A percentile compares a stretch with the other conserved stretches of the same genome.
These are phyloP conservation scores for Chrysoporthe deuterocubensis DNA, from an alignment of 2,329 filamentous ascomycete genomes.

Conservation along the genomic window DNA sequence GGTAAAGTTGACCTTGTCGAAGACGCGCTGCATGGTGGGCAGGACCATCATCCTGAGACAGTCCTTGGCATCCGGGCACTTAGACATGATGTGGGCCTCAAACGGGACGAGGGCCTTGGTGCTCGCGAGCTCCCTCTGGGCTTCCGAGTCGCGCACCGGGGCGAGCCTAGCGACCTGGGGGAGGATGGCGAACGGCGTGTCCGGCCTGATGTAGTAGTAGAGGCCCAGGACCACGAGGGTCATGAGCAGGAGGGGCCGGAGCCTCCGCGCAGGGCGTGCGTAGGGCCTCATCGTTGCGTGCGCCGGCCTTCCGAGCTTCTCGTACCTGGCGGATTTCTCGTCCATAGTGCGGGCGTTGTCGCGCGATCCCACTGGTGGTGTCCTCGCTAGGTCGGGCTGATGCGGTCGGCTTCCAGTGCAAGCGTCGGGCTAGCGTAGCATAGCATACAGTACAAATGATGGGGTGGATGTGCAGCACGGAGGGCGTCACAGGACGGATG, in stretches of 20 bases:
- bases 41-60: conserved; percentile 82
- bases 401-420: too few species aligned
- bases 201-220: conserved; percentile 23
- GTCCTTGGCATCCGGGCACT: conserved; percentile 89
- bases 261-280: conserved; percentile 16
- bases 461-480: too few species aligned
- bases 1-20: conserved; percentile 86
- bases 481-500: too few species aligned
- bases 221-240: conserved; percentile 25
- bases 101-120: conserved; percentile 65
- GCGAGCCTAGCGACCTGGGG: conserved; percentile 23
- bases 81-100: conserved; percentile 96
- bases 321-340: conserved; percentile 22
- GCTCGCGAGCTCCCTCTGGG: background rate
- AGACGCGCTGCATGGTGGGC: conserved; percentile 81
- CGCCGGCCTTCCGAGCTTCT: conserved; percentile 8
- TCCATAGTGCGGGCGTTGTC: conserved; percentile 16
- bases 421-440: too few species aligned
- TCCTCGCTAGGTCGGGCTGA: too few species aligned
- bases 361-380: too few species aligned
- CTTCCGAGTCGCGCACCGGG: conserved; percentile 1
- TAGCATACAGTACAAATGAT: too few species aligned
- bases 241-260: conserved; percentile 23
- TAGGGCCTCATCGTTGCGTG: conserved; percentile 17
- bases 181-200: conserved; percentile 24